Base-by-base conservation (phyloP, 371 early-diverging fungal species). In the Basidiobolus meristosporus region DNA sequence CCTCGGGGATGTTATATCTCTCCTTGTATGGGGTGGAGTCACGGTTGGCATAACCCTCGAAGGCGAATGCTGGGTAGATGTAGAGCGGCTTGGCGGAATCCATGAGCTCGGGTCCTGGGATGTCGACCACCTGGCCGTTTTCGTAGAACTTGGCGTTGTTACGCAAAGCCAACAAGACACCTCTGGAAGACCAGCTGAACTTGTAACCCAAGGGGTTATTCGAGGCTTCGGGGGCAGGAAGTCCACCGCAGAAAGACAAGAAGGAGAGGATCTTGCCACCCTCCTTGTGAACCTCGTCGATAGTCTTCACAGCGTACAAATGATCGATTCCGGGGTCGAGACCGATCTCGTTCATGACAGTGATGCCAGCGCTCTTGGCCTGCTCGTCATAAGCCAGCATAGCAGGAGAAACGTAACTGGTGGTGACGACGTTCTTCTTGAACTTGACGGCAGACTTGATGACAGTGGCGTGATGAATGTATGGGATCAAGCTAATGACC, bases 171-270 rank as follows among this genome's bases (percentile, higher is more conserved):
- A 93, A 66, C 41, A 98, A 61, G 19, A 96, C 98, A 41, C 96
- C 88, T 46, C 84, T 81, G 6, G 95, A 85, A 21, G 84, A 84
- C 98, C 98, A 98, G 50, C 83, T 82, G 66, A 98, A 98, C 63
- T 98, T 98, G 77, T 98, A 98, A 22, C 97, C 97, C 28, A 98
- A 75, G 37, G 98, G 97, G 56, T 93, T 96, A 71, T 87, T 78
- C 40, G 86, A 84, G 41, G 73, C 79, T 58, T 98, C 98, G 12
- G 98, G 98, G 20, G 97, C 98, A 11, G 98, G 98, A 41, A 98
- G 71, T 34, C 98, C 98, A 47, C 98, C 96, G 62, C 98, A 97
- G 83, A 86, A 97, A 6, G 90, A 90, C 40, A 83, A 67, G 62
- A 96, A 98, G 7, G 84, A 82, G 31, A 62, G 50, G 36, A 77